A percentile compares a stretch with the other conserved stretches of the same genome.
These are phyloP conservation scores for Miscanthus lutarioriparius DNA, from an alignment of 176 grass and related monocot species.

Conservation along the genomic window DNA sequence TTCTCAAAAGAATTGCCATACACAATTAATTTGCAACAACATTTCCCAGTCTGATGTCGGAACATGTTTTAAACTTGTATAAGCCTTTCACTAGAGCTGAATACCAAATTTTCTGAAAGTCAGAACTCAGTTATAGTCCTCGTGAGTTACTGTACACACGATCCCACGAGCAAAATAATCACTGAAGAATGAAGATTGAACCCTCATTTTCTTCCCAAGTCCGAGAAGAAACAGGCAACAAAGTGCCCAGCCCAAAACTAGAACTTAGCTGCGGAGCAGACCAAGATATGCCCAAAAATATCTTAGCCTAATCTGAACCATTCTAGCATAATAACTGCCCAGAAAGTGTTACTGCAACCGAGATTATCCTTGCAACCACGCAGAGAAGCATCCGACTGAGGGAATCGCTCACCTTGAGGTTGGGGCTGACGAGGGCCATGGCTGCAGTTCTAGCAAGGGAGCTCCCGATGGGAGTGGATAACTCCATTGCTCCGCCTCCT, in stretches of 20 bases:
- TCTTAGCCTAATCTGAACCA: background rate
- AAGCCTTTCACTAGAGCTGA: background rate
- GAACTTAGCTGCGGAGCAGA: background rate
- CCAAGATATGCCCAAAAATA: background rate
- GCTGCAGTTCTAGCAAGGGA: background rate
- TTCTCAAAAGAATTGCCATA: background rate
- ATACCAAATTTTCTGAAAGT: background rate
- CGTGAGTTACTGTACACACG: background rate
- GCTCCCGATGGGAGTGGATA: slow-evolving; percentile 31
- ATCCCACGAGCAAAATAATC: background rate
- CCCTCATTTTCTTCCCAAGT: background rate
- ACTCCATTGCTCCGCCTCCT: slow-evolving; percentile 30
- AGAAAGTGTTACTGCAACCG: background rate
- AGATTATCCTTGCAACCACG: background rate
- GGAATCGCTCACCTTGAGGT: slow-evolving; percentile 26
- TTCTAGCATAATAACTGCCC: background rate
- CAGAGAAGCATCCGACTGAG: background rate
- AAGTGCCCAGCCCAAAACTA: background rate
- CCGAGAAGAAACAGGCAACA: background rate
- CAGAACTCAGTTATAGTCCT: background rate
- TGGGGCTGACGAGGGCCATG: background rate
- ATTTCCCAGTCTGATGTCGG: background rate
- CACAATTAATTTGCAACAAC: background rate
- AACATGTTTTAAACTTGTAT: background rate
- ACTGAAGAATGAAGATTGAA: background rate